phyloP scores from a whole-genome alignment of 2,329 filamentous ascomycete genomes.

The Fusarium siculi region DNA sequence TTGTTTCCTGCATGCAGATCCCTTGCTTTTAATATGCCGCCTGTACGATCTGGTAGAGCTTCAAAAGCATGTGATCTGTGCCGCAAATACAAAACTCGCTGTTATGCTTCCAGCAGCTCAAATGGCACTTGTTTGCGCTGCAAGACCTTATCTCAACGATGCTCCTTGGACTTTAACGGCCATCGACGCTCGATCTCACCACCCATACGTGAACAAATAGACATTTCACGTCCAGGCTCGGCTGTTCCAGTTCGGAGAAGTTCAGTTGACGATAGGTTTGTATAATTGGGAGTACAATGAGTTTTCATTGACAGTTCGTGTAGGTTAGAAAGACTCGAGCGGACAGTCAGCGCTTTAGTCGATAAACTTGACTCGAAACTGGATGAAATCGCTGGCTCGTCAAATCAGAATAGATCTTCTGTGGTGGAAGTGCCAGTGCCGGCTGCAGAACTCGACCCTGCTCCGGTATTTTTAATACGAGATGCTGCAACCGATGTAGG shows the following conservation, averaged over 20 bases:
- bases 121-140: slow-evolving; percentile 40
- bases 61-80: slow-evolving; percentile 43
- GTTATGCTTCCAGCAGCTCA: slow-evolving; percentile 28
- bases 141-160: slow-evolving; percentile 36
- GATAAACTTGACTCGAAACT: slow-evolving; percentile 29
- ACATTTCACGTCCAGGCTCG: fast-evolving
- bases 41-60: slow-evolving; percentile 35
- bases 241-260: not conserved
- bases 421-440: not conserved
- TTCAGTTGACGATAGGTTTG: slow-evolving; percentile 11
- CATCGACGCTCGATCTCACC: not conserved
- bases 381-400: not conserved
- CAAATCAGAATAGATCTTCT: not conserved
- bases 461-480: slow-evolving; percentile 43
- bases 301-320: not conserved
- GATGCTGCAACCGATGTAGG: slow-evolving; percentile 43
- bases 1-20: not conserved
- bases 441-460: slow-evolving; percentile 16
- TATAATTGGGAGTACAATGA: fast-evolving
- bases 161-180: slow-evolving; percentile 23
- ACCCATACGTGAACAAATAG: not conserved
- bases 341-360: slow-evolving; percentile 14
- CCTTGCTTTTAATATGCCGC: slow-evolving; percentile 29
- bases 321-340: slow-evolving; percentile 28
- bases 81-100: slow-evolving; percentile 43